phyloP scores from a whole-genome alignment of 148 eudicot species.

The Rhododendron mucronatum region DNA sequence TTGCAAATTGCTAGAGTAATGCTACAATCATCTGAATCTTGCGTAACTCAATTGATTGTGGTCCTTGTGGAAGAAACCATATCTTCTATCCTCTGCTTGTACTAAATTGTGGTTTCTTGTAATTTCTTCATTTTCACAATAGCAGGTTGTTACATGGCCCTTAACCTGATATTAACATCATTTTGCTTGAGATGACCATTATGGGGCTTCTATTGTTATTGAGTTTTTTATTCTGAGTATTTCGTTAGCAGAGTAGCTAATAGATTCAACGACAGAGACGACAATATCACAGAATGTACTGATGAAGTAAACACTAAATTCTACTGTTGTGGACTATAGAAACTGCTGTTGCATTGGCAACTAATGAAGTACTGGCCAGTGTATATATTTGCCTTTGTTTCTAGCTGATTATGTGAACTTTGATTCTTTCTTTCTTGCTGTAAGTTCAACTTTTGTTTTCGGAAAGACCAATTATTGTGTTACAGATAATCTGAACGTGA shows the following conservation, averaged over 20 bases:
- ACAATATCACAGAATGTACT: background rate
- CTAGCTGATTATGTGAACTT: background rate
- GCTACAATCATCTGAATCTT: background rate
- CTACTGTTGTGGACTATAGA: background rate
- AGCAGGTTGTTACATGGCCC: background rate
- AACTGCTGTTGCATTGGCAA: background rate
- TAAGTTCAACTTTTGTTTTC: background rate
- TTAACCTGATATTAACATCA: background rate
- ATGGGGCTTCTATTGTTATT: background rate
- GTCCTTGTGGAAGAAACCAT: background rate
- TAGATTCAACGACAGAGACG: background rate
- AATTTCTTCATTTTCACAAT: background rate
- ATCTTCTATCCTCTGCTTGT: background rate
- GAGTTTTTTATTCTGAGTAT: background rate
- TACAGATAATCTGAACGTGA: background rate
- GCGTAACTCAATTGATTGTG: background rate
- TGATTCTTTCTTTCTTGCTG: background rate
- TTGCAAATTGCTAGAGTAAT: constrained; percentile 8
- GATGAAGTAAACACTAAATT: background rate
- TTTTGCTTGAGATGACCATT: background rate
- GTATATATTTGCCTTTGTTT: background rate
- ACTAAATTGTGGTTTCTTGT: background rate
- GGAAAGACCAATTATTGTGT: background rate
- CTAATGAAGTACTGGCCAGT: background rate
- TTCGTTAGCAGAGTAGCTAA: background rate